phyloP scores from a whole-genome alignment of 2,329 filamentous ascomycete species.

The Xylaria multiplex region DNA sequence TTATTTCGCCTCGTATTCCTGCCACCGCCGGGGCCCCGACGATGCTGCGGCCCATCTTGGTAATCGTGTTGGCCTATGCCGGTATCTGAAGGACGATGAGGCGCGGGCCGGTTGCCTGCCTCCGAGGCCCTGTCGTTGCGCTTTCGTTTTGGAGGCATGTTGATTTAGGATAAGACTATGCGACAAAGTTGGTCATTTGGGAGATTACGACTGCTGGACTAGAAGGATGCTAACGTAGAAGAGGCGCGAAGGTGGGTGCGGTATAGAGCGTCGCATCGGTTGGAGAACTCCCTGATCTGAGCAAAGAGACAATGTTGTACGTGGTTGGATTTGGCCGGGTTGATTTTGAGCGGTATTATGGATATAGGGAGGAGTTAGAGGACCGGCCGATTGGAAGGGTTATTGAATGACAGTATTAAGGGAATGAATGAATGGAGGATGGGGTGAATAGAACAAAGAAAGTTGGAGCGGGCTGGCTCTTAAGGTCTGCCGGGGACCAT shows the following conservation, averaged over 20 bases:
- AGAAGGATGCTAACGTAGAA: constrained; percentile 37
- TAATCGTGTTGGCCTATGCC: constrained; percentile 66
- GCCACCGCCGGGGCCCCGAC: constrained; percentile 57
- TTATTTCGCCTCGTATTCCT: constrained; percentile 57
- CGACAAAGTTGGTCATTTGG: constrained; percentile 42
- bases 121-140: constrained; percentile 64
- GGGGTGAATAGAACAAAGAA: constrained; percentile 40
- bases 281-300: constrained; percentile 31
- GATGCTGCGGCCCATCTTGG: constrained; percentile 52
- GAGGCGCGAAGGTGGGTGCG: constrained; percentile 31
- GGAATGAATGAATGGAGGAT: constrained; percentile 30
- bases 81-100: constrained; percentile 69
- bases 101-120: constrained; percentile 63
- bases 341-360: background rate
- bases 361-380: background rate
- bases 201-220: constrained; percentile 26
- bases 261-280: constrained; percentile 36
- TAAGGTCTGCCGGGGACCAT: constrained; percentile 44
- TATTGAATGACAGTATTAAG: constrained; percentile 11
- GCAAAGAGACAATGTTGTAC: constrained; percentile 9
- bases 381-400: background rate
- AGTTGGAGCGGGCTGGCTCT: constrained; percentile 35
- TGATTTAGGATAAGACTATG: constrained; percentile 39
- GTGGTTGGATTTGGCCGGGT: background rate
- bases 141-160: constrained; percentile 70